Evolutionary conservation across 768 basidiomycete genomes (phyloP), one percentile per base, ranked within the genome.

Genomic region (Leccinum subgranulosum): DNA sequence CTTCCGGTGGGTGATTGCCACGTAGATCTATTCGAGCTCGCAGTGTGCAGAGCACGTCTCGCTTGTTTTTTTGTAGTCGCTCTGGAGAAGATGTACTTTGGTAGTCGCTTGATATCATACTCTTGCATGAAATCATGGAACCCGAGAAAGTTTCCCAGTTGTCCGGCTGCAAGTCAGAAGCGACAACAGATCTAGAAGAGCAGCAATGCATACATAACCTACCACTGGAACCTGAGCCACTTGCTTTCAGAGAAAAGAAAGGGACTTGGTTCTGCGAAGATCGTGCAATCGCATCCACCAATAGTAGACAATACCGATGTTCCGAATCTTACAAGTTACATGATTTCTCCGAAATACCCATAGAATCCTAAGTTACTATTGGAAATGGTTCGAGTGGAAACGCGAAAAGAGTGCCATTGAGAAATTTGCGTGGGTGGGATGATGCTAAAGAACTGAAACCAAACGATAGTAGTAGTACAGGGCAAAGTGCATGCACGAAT

Each of bases 291-390:
- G 51, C n/a, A n/a, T 45, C 28, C 29, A 21, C 21, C 47, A 34
- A 34, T 14, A 34, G 33, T 14, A 34, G 33, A 29, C 9, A 29
- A 29, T 29, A 10, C 29, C 39, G 27, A 50, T 63, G 54, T 19
- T 36, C 36, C 15, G 17, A 47, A 15, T 27, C 8, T 11, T 57
- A 61, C 63, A 60, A n/a, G 9, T 39, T 39, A 17, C 31, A 31
- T 31, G 31, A 39, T n/a, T n/a, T 39, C 36, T 17, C 36, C 36
- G 12, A 34, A 14, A 45, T 31, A 51, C n/a, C n/a, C 28, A 33
- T 5, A 17, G 7, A 34, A 33, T 63, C 19, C 31, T 31, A 31
- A 31, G 31, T 31, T 56, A 43, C 43, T 31, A 11, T 36, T 2
- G 28, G 3, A 29, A 19, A 50, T 48, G 39, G 2, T 46, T 49